Evolutionary conservation across 768 basidiomycete species (phyloP), one percentile per base, ranked within the genome.

Genomic region (Pulveroboletus sp.): DNA sequence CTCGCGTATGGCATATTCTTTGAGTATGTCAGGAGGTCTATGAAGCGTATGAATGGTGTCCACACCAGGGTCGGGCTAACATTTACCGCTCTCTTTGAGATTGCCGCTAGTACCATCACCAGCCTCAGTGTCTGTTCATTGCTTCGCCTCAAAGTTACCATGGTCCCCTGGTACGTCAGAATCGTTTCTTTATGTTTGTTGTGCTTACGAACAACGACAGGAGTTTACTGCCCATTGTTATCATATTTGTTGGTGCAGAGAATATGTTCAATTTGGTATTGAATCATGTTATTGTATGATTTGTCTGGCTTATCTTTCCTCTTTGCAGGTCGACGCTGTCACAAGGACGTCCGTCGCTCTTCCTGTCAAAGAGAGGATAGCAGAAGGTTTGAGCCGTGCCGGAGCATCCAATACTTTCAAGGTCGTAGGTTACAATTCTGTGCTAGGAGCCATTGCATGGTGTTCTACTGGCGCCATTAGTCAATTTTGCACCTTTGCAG

Each of bases 231-330:
- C 94, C 94, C 2, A 88, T 97, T 50, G 87, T 96, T 31, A 93
- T 99, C 43, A 81, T 93, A 7, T 94, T 98, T 56, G 88, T 95
- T 13, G 95, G 95, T 3, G 89, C 92, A 3, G 95, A 98, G 71
- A 98, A 97, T 60, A 97, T 98, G 94, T 90, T 93, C 64, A 88
- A 85, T 60, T 74, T 99, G 64, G 93, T 93, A 66, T 54, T 83
- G 68, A 30, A 26, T 44, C n/a, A 23, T 14, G 20, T 38, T 41
- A 4, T 34, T 17, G 30, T 59, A 49, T 44, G 23, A 37, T 47
- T 45, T 53, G 49, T 24, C 44, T 61, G 56, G 44, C 52, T 63
- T 62, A 70, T 56, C 53, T 61, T 39, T n/a, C 42, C 34, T 50
- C 62, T 22, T 53, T 48, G 36, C 64, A 84, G 90, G 87, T 91